phyloP scores from a whole-genome alignment of 345 rosid species.

The Ceriops tagal region DNA sequence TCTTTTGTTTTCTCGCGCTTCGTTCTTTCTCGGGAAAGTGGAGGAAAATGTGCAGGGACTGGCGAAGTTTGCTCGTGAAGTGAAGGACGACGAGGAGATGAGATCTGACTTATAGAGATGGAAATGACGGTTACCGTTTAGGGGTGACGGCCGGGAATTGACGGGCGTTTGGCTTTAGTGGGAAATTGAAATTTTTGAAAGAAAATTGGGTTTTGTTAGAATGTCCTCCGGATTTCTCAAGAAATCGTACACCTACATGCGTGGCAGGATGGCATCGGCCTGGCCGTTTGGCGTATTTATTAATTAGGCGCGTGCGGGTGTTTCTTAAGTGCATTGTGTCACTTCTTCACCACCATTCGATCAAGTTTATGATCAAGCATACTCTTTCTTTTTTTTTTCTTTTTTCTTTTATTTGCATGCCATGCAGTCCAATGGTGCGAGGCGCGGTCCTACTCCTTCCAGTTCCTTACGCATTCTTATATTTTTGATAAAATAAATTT shows the following conservation, averaged over 20 bases:
- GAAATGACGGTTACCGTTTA: slow-evolving; percentile 20
- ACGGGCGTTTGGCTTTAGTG: slow-evolving; percentile 25
- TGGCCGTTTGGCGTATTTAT: too few relatives aligned
- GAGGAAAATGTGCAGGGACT: neutral
- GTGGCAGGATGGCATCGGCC: neutral
- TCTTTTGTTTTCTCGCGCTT: neutral
- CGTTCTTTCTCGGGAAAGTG: slow-evolving; percentile 18
- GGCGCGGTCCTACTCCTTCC: too few relatives aligned
- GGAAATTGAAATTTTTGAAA: slow-evolving; percentile 24
- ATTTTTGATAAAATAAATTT: too few relatives aligned
- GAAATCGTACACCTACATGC: neutral
- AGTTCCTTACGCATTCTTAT: too few relatives aligned
- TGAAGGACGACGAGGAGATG: neutral
- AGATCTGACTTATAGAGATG: slow-evolving; percentile 1
- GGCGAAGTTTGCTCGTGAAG: neutral
- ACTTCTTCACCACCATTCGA: too few relatives aligned
- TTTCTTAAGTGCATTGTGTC: too few relatives aligned
- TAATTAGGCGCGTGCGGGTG: too few relatives aligned
- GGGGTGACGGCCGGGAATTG: neutral
- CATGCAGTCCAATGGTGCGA: too few relatives aligned
- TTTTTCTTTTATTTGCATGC: too few relatives aligned
- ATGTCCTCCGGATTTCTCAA: neutral
- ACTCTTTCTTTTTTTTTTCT: too few relatives aligned
- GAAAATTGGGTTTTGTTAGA: slow-evolving; percentile 16
- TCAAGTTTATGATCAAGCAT: too few relatives aligned